A percentile compares a stretch with the other conserved stretches of the same genome.
Conservation (phyloP, 1,139 yeast species). For the Candida neerlandica region DNA sequence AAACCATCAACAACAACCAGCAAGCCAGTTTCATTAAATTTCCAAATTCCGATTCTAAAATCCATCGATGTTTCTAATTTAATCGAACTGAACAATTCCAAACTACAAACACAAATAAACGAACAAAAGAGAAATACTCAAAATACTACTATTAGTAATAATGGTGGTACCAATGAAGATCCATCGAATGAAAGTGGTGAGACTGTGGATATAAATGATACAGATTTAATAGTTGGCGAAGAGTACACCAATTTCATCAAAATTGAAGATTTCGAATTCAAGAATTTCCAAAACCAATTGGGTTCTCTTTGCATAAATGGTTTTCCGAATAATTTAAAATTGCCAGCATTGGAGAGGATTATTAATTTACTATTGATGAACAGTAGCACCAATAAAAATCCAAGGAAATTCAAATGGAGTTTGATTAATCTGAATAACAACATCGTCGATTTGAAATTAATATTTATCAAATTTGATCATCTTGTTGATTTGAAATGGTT, state of each 20-base stretch:
- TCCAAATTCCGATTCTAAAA: slow-evolving; percentile 25
- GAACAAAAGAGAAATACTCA: slow-evolving; percentile 2
- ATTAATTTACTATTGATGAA: slow-evolving; percentile 19
- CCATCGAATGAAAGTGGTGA: neutral
- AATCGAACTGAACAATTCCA: slow-evolving; percentile 26
- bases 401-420: slow-evolving; percentile 27
- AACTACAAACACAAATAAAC: slow-evolving; percentile 17
- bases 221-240: slow-evolving; percentile 12
- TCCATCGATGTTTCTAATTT: slow-evolving; percentile 26
- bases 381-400: neutral
- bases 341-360: slow-evolving; percentile 31
- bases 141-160: slow-evolving; percentile 1
- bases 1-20: slow-evolving; percentile 6
- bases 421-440: slow-evolving; percentile 25
- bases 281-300: slow-evolving; percentile 39
- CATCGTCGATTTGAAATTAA: slow-evolving; percentile 26
- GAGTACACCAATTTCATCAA: slow-evolving; percentile 21
- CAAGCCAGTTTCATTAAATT: slow-evolving; percentile 6
- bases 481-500: slow-evolving; percentile 19
- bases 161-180: neutral
- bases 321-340: slow-evolving; percentile 33
- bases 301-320: slow-evolving; percentile 35
- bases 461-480: slow-evolving; percentile 30
- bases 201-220: slow-evolving; percentile 11
- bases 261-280: slow-evolving; percentile 32